These are phyloP conservation scores for Ophiostoma ips DNA, from an alignment of 2,329 filamentous ascomycete species.

Conservation along the genomic window DNA sequence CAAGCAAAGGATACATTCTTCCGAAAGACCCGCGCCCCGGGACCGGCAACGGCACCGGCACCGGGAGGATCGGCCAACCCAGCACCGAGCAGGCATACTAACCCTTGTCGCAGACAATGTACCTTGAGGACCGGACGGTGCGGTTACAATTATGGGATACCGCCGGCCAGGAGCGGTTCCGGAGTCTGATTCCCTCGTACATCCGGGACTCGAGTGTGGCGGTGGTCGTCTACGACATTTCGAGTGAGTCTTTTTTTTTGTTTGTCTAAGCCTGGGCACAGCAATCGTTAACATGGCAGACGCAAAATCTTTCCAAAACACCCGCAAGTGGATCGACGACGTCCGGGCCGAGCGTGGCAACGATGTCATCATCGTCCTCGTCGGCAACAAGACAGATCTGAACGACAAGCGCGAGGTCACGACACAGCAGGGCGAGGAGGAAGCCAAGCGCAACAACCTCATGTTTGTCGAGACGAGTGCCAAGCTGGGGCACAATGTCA, in stretches of 20 bases:
- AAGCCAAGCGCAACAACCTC: slow-evolving; percentile 92
- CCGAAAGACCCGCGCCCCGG: not conserved
- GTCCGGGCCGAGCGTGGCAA: slow-evolving; percentile 92
- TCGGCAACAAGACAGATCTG: slow-evolving; percentile 98
- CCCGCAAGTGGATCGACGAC: slow-evolving; percentile 98
- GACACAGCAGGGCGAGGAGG: slow-evolving; percentile 89
- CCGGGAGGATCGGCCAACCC: not conserved
- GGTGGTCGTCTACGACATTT: slow-evolving; percentile 97
- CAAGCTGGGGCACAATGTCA: slow-evolving; percentile 96
- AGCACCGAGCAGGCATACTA: not conserved
- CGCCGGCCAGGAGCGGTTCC: slow-evolving; percentile 92
- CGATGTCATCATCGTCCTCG: slow-evolving; percentile 96
- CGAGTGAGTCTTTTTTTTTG: slow-evolving; percentile 39
- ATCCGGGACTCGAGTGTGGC: slow-evolving; percentile 97
- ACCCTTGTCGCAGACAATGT: slow-evolving; percentile 66
- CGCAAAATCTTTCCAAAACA: slow-evolving; percentile 95
- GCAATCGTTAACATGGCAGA: too few species aligned
- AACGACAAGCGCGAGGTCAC: slow-evolving; percentile 98
- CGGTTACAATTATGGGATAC: slow-evolving; percentile 98
- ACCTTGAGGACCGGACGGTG: slow-evolving; percentile 95
- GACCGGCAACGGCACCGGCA: not conserved
- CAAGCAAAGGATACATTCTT: slow-evolving; percentile 23
- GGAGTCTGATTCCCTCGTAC: slow-evolving; percentile 93
- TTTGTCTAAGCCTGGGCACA: too few species aligned
- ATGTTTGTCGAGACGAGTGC: slow-evolving; percentile 99